phyloP scores from a whole-genome alignment of 2,329 filamentous ascomycete species.

The Parafenestella ontariensis region DNA sequence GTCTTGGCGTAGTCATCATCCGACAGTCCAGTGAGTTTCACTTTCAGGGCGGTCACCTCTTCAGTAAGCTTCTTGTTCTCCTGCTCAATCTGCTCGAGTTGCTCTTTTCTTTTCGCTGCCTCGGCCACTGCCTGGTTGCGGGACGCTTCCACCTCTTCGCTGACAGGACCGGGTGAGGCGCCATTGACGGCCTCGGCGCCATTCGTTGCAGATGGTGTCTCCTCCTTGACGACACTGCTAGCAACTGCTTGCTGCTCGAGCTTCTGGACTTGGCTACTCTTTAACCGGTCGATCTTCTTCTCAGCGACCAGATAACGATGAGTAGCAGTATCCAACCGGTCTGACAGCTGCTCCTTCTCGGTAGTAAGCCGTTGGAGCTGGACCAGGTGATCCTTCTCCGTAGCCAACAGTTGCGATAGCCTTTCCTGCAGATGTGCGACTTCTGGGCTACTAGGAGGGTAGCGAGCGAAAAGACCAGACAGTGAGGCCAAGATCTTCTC shows the following conservation, averaged over 20 bases:
- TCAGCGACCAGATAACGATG: slow-evolving; percentile 94
- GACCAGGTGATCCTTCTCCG: slow-evolving; percentile 80
- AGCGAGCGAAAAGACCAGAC: slow-evolving; percentile 67
- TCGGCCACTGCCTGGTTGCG: slow-evolving; percentile 80
- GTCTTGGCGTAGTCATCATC: slow-evolving; percentile 95
- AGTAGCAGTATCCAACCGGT: slow-evolving; percentile 86
- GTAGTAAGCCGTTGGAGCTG: slow-evolving; percentile 76
- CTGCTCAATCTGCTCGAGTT: slow-evolving; percentile 77
- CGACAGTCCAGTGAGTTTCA: slow-evolving; percentile 72
- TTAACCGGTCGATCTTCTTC: slow-evolving; percentile 88
- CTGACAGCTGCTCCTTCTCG: slow-evolving; percentile 85
- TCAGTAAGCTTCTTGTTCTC: slow-evolving; percentile 79
- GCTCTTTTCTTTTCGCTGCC: slow-evolving; percentile 84
- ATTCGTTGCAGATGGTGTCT: slow-evolving; percentile 56
- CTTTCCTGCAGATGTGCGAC: slow-evolving; percentile 75
- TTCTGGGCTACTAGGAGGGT: slow-evolving; percentile 66
- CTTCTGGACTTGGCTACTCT: slow-evolving; percentile 88
- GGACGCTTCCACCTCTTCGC: slow-evolving; percentile 74
- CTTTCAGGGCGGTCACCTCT: slow-evolving; percentile 77
- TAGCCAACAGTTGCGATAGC: slow-evolving; percentile 75
- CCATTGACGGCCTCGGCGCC: slow-evolving; percentile 64
- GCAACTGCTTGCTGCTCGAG: slow-evolving; percentile 80
- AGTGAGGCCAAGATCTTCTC: slow-evolving; percentile 78
- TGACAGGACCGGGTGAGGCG: slow-evolving; percentile 63
- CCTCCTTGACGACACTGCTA: slow-evolving; percentile 36